Conservation (phyloP, 1,139 yeast genomes). For the Suhomyces choctaworum region DNA sequence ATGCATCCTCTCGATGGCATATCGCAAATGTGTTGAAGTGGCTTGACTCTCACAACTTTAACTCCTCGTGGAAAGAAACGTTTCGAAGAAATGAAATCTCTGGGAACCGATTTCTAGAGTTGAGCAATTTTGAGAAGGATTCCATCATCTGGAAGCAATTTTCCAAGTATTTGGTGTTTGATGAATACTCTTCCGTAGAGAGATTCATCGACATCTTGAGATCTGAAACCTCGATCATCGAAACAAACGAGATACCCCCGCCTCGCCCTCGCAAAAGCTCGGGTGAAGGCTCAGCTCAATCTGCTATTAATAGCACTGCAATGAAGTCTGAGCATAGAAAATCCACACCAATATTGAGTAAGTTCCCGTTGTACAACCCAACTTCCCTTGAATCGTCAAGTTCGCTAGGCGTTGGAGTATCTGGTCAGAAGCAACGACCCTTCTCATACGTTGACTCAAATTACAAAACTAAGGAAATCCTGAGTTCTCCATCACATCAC, state of each 20-base stretch:
- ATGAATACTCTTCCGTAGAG: slow-evolving; percentile 52
- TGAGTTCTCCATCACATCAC: slow-evolving; percentile 44
- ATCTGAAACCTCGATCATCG: slow-evolving; percentile 21
- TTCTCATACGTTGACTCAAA: slow-evolving; percentile 53
- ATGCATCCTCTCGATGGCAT: slow-evolving; percentile 55
- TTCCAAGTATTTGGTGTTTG: slow-evolving; percentile 38
- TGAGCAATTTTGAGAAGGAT: slow-evolving; percentile 64
- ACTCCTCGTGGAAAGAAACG: slow-evolving; percentile 67
- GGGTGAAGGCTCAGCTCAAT: slow-evolving; percentile 19
- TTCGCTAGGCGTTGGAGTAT: slow-evolving; percentile 12
- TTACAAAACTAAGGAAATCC: slow-evolving; percentile 17
- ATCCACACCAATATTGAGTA: slow-evolving; percentile 31
- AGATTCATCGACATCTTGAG: slow-evolving; percentile 48
- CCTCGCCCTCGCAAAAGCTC: slow-evolving; percentile 24
- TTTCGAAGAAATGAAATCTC: slow-evolving; percentile 59
- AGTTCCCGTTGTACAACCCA: slow-evolving; percentile 21
- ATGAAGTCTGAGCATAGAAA: slow-evolving; percentile 33
- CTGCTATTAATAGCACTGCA: slow-evolving; percentile 8
- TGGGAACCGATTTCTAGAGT: slow-evolving; percentile 64
- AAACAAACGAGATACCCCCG: slow-evolving; percentile 10
- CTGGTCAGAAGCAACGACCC: slow-evolving; percentile 45
- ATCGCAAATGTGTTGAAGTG: slow-evolving; percentile 63
- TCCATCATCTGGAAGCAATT: slow-evolving; percentile 53
- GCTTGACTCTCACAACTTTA: slow-evolving; percentile 68
- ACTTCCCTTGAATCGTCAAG: slow-evolving; percentile 16